phyloP scores from a whole-genome alignment of 305 asterid genomes.

The Fraxinus floribunda region DNA sequence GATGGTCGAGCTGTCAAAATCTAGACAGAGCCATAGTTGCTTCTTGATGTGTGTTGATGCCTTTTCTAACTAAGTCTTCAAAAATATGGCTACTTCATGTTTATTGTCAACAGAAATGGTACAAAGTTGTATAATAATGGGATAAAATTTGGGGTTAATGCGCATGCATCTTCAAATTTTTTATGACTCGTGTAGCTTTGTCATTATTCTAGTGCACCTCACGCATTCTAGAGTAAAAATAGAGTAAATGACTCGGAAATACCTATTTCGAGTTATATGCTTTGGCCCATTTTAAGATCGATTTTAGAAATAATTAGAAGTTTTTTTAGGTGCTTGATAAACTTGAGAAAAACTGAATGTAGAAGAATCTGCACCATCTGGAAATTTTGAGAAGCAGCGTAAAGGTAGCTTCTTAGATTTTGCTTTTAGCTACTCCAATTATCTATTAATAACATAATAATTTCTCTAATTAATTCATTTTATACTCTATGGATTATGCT shows the following conservation, averaged over 20 bases:
- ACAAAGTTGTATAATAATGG: background rate
- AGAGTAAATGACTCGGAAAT: background rate
- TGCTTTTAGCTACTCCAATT: background rate
- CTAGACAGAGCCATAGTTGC: background rate
- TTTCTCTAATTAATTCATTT: background rate
- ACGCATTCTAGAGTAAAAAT: background rate
- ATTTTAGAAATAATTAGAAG: background rate
- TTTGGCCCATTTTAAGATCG: background rate
- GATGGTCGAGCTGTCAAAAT: background rate
- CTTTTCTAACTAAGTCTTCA: background rate
- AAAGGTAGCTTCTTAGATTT: background rate
- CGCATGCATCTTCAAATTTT: background rate
- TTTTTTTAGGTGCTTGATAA: background rate
- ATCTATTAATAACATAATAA: background rate
- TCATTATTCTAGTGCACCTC: background rate
- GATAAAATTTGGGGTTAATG: background rate
- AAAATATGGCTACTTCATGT: background rate
- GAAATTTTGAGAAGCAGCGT: background rate
- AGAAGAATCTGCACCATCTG: background rate
- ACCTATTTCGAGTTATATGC: background rate
- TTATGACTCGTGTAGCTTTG: background rate
- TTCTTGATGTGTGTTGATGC: background rate
- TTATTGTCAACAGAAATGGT: background rate
- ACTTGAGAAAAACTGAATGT: background rate
- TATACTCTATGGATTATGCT: background rate